phyloP scores from a whole-genome alignment of 140 eudicot species.

The Ambrosia hybrid region DNA sequence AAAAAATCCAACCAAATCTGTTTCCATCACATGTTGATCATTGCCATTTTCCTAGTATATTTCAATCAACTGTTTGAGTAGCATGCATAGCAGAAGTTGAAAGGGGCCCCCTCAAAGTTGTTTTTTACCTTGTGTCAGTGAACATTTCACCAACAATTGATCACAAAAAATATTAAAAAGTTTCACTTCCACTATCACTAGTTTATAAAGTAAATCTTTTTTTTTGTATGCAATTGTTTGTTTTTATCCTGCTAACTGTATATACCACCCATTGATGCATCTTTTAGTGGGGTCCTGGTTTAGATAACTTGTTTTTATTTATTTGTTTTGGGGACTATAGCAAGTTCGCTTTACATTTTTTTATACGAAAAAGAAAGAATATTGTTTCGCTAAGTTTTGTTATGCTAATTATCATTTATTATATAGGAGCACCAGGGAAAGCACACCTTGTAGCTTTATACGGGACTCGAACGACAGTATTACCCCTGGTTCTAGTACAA shows the following conservation, averaged over 20 bases:
- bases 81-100: slow-evolving; percentile 25
- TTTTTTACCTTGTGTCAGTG: slow-evolving; percentile 34
- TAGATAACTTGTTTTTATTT: neutral
- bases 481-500: slow-evolving; percentile 76
- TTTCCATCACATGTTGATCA: slow-evolving; percentile 3
- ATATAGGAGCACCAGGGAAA: slow-evolving; percentile 86
- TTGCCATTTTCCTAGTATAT: slow-evolving; percentile 34
- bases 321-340: too few relatives aligned
- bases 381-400: neutral
- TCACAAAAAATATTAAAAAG: slow-evolving; percentile 22
- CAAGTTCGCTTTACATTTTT: too few relatives aligned
- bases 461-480: slow-evolving; percentile 47
- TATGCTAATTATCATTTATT: slow-evolving; percentile 8
- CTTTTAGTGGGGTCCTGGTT: slow-evolving; percentile 36
- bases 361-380: slow-evolving; percentile 17
- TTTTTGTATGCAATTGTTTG: slow-evolving; percentile 34
- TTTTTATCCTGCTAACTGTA: slow-evolving; percentile 36
- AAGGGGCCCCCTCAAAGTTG: slow-evolving; percentile 11
- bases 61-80: slow-evolving; percentile 22
- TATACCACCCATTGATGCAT: slow-evolving; percentile 30
- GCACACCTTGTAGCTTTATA: slow-evolving; percentile 86
- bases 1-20: neutral
- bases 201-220: slow-evolving; percentile 34
- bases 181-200: slow-evolving; percentile 40
- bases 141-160: slow-evolving; percentile 23